Conservation (phyloP, 495 filamentous ascomycete genomes). For the Podospora tetraspora region DNA sequence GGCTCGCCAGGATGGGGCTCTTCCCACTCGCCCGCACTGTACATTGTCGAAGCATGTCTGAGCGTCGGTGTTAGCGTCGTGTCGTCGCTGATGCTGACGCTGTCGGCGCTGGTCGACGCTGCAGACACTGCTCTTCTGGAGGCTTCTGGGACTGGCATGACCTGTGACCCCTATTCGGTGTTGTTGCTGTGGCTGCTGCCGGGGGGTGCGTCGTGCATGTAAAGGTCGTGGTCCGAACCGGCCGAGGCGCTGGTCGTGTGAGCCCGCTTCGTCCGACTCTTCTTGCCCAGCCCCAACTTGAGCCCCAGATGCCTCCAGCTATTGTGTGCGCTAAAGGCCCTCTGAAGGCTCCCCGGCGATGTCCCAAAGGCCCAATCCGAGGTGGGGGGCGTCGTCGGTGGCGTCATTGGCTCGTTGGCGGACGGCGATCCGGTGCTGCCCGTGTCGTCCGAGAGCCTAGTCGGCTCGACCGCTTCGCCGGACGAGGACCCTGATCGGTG, state of each 20-base stretch:
- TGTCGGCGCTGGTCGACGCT: slow-evolving; percentile 9
- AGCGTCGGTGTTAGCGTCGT: slow-evolving; percentile 19
- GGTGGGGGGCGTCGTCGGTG: slow-evolving; percentile 77
- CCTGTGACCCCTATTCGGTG: slow-evolving; percentile 51
- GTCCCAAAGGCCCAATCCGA: slow-evolving; percentile 51
- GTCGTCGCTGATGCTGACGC: slow-evolving; percentile 17
- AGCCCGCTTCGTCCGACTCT: slow-evolving; percentile 37
- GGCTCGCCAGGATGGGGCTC: slow-evolving; percentile 44
- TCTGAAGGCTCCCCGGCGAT: slow-evolving; percentile 47
- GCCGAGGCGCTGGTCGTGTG: slow-evolving; percentile 37
- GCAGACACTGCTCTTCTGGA: slow-evolving; percentile 25
- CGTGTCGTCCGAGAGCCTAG: slow-evolving; percentile 46
- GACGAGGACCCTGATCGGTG: slow-evolving; percentile 39
- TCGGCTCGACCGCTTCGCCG: slow-evolving; percentile 31
- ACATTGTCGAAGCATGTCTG: slow-evolving; percentile 14
- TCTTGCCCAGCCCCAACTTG: slow-evolving; percentile 66
- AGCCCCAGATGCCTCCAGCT: slow-evolving; percentile 85
- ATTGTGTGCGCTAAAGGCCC: slow-evolving; percentile 46
- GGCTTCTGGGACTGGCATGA: slow-evolving; percentile 42
- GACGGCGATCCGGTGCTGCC: slow-evolving; percentile 47
- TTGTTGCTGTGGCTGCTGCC: slow-evolving; percentile 28
- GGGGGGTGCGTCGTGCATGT: slow-evolving; percentile 26
- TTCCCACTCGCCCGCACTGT: slow-evolving; percentile 35
- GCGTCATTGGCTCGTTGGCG: slow-evolving; percentile 71
- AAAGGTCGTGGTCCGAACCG: slow-evolving; percentile 22